These are phyloP conservation scores for Xylariaceae sp. DNA, from an alignment of 2,329 filamentous ascomycete species.

Conservation along the genomic window DNA sequence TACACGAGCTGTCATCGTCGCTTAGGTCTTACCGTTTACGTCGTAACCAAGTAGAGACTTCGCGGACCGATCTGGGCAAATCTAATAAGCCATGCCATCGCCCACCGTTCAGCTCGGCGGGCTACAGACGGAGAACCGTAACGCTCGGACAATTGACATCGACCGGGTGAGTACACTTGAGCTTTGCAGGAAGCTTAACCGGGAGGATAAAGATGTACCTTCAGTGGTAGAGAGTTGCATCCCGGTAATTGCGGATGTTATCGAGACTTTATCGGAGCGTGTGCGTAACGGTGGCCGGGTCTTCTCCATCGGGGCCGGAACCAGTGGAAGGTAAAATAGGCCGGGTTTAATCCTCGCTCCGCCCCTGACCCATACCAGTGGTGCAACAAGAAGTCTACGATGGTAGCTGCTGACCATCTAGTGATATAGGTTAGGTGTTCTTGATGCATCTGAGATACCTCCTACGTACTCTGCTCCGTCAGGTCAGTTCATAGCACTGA, in stretches of 20 bases:
- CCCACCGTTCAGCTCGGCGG: slow-evolving; percentile 7
- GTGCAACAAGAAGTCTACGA: not conserved
- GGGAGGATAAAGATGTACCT: slow-evolving; percentile 8
- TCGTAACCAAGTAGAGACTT: not conserved
- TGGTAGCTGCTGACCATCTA: not conserved
- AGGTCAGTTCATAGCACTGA: slow-evolving; percentile 8
- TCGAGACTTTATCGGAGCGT: slow-evolving; percentile 9
- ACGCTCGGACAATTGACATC: slow-evolving; percentile 2
- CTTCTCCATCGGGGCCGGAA: slow-evolving; percentile 15
- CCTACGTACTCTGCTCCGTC: slow-evolving; percentile 12
- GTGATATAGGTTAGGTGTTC: slow-evolving; percentile 9
- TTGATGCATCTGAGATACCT: slow-evolving; percentile 16
- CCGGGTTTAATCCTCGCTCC: too few species aligned
- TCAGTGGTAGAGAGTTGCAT: slow-evolving; percentile 7
- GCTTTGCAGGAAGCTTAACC: slow-evolving; percentile 10
- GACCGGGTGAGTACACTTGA: slow-evolving; percentile 8
- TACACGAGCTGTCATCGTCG: not conserved
- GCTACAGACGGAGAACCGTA: slow-evolving; percentile 12
- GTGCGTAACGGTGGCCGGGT: slow-evolving; percentile 14
- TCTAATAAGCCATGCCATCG: not conserved
- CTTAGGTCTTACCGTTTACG: not conserved
- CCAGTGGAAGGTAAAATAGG: slow-evolving; percentile 11
- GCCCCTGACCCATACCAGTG: not conserved
- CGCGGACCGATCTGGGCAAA: not conserved
- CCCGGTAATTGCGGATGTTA: slow-evolving; percentile 9